Percentiles rank a stretch among this genome's conserved stretches.
phyloP scores from a whole-genome alignment of 495 filamentous ascomycete genomes.

The Choiromyces venosus region DNA sequence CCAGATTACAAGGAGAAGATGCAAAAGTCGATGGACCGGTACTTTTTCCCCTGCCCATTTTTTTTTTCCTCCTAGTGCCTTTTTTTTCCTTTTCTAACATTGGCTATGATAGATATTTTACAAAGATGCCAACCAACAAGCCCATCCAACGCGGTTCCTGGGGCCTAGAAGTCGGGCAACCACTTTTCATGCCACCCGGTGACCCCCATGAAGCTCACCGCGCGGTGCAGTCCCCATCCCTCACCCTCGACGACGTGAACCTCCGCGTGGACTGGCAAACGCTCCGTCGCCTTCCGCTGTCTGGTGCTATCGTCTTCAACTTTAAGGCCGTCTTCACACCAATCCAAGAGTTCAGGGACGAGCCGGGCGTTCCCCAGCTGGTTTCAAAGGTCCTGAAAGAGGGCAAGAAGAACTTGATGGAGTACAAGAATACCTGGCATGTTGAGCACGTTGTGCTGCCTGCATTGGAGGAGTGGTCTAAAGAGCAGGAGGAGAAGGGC shows the following conservation, averaged over 20 bases:
- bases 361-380: slow-evolving; percentile 67
- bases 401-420: slow-evolving; percentile 68
- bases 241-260: slow-evolving; percentile 57
- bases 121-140: slow-evolving; percentile 65
- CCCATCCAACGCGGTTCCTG: slow-evolving; percentile 86
- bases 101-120: slow-evolving; percentile 59
- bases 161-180: slow-evolving; percentile 72
- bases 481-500: slow-evolving; percentile 64
- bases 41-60: slow-evolving; percentile 16
- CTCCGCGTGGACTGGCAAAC: slow-evolving; percentile 95
- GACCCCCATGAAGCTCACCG: slow-evolving; percentile 61
- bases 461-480: slow-evolving; percentile 59
- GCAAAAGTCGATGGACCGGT: slow-evolving; percentile 82
- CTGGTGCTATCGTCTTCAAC: slow-evolving; percentile 74
- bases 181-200: slow-evolving; percentile 73
- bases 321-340: slow-evolving; percentile 88
- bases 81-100: not conserved
- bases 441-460: slow-evolving; percentile 71
- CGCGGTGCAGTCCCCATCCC: slow-evolving; percentile 51
- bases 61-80: not conserved
- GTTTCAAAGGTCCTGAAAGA: slow-evolving; percentile 62
- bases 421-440: slow-evolving; percentile 84
- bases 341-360: slow-evolving; percentile 63
- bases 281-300: slow-evolving; percentile 71
- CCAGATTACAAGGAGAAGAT: slow-evolving; percentile 91